Conservation (phyloP, 352 stramenopile genomes). For the Aphanomyces stellatus region DNA sequence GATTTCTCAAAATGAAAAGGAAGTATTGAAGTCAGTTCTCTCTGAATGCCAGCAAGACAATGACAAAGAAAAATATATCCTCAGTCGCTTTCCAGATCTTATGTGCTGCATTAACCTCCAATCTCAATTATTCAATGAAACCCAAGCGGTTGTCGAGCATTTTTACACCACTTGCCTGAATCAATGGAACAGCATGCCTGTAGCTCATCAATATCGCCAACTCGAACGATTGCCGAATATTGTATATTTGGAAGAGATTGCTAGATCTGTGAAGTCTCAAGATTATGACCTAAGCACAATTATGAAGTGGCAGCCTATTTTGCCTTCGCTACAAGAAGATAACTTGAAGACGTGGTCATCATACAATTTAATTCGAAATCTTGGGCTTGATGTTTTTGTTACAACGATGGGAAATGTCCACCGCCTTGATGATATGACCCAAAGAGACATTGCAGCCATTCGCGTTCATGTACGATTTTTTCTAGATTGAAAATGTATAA, state of each 20-base stretch:
- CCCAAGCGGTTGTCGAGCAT: slow-evolving; percentile 44
- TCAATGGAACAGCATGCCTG: slow-evolving; percentile 35
- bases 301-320: neutral
- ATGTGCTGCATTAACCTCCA: neutral
- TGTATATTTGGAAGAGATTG: slow-evolving; percentile 3
- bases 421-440: neutral
- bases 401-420: neutral
- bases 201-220: neutral
- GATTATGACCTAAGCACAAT: neutral
- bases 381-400: neutral
- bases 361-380: slow-evolving; percentile 5
- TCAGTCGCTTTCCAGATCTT: slow-evolving; percentile 7
- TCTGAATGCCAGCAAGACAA: neutral
- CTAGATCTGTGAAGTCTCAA: neutral
- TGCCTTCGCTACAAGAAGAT: neutral
- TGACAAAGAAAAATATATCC: neutral
- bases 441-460: neutral
- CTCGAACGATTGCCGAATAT: slow-evolving; percentile 9
- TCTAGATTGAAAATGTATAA: neutral
- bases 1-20: slow-evolving; percentile 28
- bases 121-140: slow-evolving; percentile 18
- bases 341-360: neutral
- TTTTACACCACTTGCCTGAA: slow-evolving; percentile 45
- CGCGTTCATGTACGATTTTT: slow-evolving; percentile 9
- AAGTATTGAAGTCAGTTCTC: neutral